Evolutionary conservation across 2,329 filamentous ascomycete species (phyloP).

Genomic region (Tolypocladium capitatum): DNA sequence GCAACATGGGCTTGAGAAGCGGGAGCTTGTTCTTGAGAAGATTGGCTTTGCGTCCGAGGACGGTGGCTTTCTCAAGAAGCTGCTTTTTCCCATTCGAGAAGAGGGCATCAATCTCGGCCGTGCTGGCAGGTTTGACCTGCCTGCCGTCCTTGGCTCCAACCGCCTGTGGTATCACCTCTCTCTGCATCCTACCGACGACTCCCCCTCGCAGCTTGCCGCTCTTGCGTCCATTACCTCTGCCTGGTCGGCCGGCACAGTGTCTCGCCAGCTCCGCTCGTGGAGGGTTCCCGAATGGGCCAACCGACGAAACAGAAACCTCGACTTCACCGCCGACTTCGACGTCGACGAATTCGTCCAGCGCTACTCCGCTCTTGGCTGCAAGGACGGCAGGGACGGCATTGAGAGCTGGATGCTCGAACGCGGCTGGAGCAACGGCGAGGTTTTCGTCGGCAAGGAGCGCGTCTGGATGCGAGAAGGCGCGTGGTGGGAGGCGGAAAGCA

Average conservation of each 20-base stretch:
- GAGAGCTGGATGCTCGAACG: slow-evolving; percentile 90
- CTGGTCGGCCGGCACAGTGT: slow-evolving; percentile 90
- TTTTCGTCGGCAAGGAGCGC: slow-evolving; percentile 78
- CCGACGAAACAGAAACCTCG: slow-evolving; percentile 74
- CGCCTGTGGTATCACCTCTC: slow-evolving; percentile 91
- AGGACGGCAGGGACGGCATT: slow-evolving; percentile 81
- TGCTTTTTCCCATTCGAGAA: slow-evolving; percentile 66
- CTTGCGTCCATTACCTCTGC: slow-evolving; percentile 61
- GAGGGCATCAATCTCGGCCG: slow-evolving; percentile 73
- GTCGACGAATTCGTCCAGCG: slow-evolving; percentile 79
- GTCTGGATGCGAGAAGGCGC: slow-evolving; percentile 90
- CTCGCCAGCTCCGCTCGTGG: slow-evolving; percentile 86
- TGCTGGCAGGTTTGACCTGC: slow-evolving; percentile 65
- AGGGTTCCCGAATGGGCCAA: slow-evolving; percentile 94
- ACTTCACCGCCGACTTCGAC: slow-evolving; percentile 96
- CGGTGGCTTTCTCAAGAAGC: slow-evolving; percentile 67
- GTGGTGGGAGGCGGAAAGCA: slow-evolving; percentile 96
- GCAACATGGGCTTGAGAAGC: slow-evolving; percentile 67
- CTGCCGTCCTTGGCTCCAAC: slow-evolving; percentile 63
- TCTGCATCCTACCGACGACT: slow-evolving; percentile 81
- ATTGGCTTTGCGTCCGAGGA: slow-evolving; percentile 69
- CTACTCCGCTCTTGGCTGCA: slow-evolving; percentile 73
- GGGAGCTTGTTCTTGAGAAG: slow-evolving; percentile 75
- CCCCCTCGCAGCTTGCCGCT: slow-evolving; percentile 60
- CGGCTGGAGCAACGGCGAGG: slow-evolving; percentile 96